Base-by-base conservation (phyloP, 2,329 filamentous ascomycete genomes). In the Aspergillus brasiliensis region DNA sequence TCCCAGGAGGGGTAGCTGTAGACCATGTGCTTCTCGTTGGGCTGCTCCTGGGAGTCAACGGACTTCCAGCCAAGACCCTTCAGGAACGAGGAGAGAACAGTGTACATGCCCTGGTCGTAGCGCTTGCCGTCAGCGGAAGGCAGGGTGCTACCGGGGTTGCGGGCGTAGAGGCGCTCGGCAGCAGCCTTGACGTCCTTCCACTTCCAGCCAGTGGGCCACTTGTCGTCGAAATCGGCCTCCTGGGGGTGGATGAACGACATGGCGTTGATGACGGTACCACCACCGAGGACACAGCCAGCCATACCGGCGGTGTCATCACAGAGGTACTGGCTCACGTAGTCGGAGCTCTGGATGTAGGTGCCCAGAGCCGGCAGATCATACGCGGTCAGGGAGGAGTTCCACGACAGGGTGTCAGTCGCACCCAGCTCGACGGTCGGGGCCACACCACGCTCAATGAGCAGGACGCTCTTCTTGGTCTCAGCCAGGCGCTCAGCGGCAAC, bases 151-250 rank as follows among this genome's bases (percentile, higher is more conserved):
- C 88, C 88, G 0, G 88, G 88, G 62, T 91, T 91, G n/a, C 87
- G 83, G 28, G 79, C 77, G 71, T 91, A 91, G 15, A 88, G 84
- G 38, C 85, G 82, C 19, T 82, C 74, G 2, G 86, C 84, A 0
- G 88, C 85, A n/a, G 77, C 71, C 57, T 77, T 75, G 69, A 91
- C 83, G 65, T 91, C 88, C 5, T 75, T 69, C 13, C 84, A 81
- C 73, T 88, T 86, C 89, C 89, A 92, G 40, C 89, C 89, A 0
- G 76, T 63, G 0, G 89, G 89, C 77, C 90, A 92, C 73, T 89
- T 89, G 73, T 83, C 81, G 71, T 91, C 87, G 81, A 88, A 91
- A 69, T 91, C 89, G 3, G 78, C 70, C 2, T 83, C 78, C 62
- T 86, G 84, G 0, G 89, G 66, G 52, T 68, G 44, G 17, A 68